These are phyloP conservation scores for Hamamelis virginiana DNA, from an alignment of 164 flowering plant species.

Conservation along the genomic window DNA sequence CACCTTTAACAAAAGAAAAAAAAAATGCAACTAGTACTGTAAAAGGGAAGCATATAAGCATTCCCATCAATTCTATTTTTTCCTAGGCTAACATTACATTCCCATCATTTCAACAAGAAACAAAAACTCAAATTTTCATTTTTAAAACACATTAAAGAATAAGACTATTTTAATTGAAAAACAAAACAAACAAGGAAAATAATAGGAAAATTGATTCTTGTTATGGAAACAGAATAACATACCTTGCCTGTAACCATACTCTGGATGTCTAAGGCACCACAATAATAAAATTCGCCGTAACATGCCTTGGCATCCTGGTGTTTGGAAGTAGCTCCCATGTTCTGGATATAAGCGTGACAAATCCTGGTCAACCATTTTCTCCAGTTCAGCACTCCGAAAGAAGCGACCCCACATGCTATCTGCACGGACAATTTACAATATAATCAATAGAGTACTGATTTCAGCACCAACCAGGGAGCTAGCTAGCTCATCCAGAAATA, in stretches of 20 bases:
- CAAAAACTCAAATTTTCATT: neutral
- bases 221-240: constrained; percentile 9
- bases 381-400: constrained; percentile 90
- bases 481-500: neutral
- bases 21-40: neutral
- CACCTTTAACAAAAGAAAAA: too few species aligned
- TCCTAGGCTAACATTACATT: neutral
- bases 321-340: constrained; percentile 88
- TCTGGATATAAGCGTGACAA: constrained; percentile 92
- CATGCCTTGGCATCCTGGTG: constrained; percentile 82
- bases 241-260: constrained; percentile 92
- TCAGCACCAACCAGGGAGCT: neutral
- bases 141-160: too few species aligned
- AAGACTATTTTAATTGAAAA: neutral
- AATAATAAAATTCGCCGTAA: constrained; percentile 72
- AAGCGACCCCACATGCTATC: constrained; percentile 97
- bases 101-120: neutral
- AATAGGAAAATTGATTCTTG: neutral
- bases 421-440: constrained; percentile 28
- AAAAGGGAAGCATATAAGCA: neutral
- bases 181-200: neutral
- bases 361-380: constrained; percentile 91
- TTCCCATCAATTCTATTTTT: too few species aligned
- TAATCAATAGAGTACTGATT: neutral
- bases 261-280: constrained; percentile 92